Base-by-base conservation (phyloP, 2,329 filamentous ascomycete species). In the Aspergillus latus region DNA sequence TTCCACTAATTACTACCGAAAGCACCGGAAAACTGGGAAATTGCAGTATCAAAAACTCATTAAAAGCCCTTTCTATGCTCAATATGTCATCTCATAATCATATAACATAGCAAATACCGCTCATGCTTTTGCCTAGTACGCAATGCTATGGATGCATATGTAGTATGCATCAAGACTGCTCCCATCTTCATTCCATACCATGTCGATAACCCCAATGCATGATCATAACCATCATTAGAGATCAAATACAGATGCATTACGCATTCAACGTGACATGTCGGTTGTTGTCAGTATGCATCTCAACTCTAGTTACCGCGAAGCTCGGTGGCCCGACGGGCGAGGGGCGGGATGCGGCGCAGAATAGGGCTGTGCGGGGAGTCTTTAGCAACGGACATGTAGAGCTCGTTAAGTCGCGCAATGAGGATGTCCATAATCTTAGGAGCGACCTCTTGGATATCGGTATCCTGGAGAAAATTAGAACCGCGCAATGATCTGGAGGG, bases 381-480 rank as follows among this genome's bases (percentile, higher is more conserved):
- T 68, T 84, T 77, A 3, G 81, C 80, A 52, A 85, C 76, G 26
- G 75, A 68, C 76, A 85, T 82, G 69, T 85, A 86, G 16, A 82
- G 74, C 30, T 71, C 73, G 53, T 85, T 81, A 46, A 87, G 73
- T 47, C 84, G 80, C 64, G 82, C 75, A 47, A 77, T 78, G 46
- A 87, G 73, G 54, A 85, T 79, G 34, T 84, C 81, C 78, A 86
- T 83, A 59, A 86, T 84, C 66, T 78, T 79, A 0, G 82, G 82
- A 10, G 80, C 78, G 15, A 86, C 79, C 54, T 84, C 80, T 43
- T 71, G 74, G 54, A 85, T 79, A 46, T 86, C 83, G 39, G 73
- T 64, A 60, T 83, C 79, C 79, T 82, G 57, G 40, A 40, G 37
- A 7, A 46, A 21, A 45, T 65, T 48, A 62, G 47, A 46, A 47